Percentiles rank a stretch among this genome's conserved stretches.
phyloP scores from a whole-genome alignment of 805 yeast species.

The Hanseniaspora lindneri region DNA sequence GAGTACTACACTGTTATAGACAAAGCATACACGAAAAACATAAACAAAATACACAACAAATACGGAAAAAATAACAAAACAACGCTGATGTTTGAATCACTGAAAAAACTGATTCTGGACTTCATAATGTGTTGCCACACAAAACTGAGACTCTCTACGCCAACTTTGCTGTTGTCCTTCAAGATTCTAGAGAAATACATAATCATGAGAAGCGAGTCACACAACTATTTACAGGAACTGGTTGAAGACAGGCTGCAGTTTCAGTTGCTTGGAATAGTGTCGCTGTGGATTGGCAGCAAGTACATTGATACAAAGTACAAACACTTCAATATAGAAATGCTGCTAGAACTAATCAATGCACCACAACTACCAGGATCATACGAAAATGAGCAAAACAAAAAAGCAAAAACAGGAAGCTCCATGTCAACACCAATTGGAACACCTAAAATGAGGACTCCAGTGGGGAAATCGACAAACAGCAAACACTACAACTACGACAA shows the following conservation, averaged over 20 bases:
- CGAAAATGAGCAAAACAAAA: neutral
- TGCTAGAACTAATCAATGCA: constrained; percentile 38
- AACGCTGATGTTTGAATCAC: constrained; percentile 27
- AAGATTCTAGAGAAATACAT: constrained; percentile 77
- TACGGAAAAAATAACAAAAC: neutral
- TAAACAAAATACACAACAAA: neutral
- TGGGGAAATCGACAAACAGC: constrained; percentile 34
- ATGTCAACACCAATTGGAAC: constrained; percentile 12
- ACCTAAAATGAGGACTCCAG: constrained; percentile 3
- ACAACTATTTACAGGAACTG: neutral
- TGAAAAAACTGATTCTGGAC: constrained; percentile 71
- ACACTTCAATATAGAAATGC: constrained; percentile 42
- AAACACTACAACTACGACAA: constrained; percentile 21
- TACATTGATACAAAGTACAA: constrained; percentile 56
- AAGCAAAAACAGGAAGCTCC: constrained; percentile 10
- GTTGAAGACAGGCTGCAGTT: constrained; percentile 14
- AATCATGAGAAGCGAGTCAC: constrained; percentile 2
- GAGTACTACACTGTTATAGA: constrained; percentile 4
- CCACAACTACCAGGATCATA: constrained; percentile 25
- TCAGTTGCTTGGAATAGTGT: constrained; percentile 75
- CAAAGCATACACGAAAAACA: neutral
- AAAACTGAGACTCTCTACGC: constrained; percentile 48
- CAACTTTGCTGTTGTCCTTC: constrained; percentile 55
- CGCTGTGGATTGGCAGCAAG: constrained; percentile 84
- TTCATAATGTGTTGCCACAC: constrained; percentile 64